Conservation (phyloP, 306 rosid genomes). For the Casuarina glauca region DNA sequence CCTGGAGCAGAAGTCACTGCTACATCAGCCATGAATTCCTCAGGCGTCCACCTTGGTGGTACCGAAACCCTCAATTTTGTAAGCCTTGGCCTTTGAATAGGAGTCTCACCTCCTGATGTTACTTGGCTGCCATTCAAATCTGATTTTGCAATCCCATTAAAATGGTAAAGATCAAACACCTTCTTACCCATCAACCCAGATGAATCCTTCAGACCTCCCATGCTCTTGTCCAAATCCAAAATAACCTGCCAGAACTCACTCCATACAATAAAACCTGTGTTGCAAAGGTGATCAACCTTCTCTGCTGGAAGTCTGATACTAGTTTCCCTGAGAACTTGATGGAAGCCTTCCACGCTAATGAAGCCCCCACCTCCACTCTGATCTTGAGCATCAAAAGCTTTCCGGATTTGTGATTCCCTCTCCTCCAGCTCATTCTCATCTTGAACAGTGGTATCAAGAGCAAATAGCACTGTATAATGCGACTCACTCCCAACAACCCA, state of each 20-base stretch:
- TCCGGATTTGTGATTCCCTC: slow-evolving; percentile 85
- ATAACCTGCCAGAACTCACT: slow-evolving; percentile 98
- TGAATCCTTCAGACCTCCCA: slow-evolving; percentile 94
- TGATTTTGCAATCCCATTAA: slow-evolving; percentile 96
- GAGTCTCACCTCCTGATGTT: slow-evolving; percentile 65
- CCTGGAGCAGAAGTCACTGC: slow-evolving; percentile 54
- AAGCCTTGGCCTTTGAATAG: slow-evolving; percentile 85
- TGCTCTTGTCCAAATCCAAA: slow-evolving; percentile 78
- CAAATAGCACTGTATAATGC: slow-evolving; percentile 87
- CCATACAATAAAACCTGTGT: slow-evolving; percentile 90
- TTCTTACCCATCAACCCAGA: slow-evolving; percentile 96
- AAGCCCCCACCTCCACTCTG: slow-evolving; percentile 99
- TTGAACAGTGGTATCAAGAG: slow-evolving; percentile 78
- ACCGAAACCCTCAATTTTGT: slow-evolving; percentile 86
- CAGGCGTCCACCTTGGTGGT: slow-evolving; percentile 98
- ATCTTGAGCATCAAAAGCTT: slow-evolving; percentile 89
- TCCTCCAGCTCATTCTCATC: slow-evolving; percentile 93
- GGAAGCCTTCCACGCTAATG: slow-evolving; percentile 89
- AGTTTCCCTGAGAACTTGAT: slow-evolving; percentile 75
- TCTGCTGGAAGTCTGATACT: slow-evolving; percentile 61
- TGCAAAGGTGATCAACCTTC: slow-evolving; percentile 74
- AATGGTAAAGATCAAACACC: slow-evolving; percentile 87
- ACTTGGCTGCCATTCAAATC: slow-evolving; percentile 77
- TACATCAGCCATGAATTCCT: slow-evolving; percentile 89
- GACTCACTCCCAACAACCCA: slow-evolving; percentile 98